Evolutionary conservation across 805 yeast genomes (phyloP).

Genomic region (Monosporozyma servazzii): DNA sequence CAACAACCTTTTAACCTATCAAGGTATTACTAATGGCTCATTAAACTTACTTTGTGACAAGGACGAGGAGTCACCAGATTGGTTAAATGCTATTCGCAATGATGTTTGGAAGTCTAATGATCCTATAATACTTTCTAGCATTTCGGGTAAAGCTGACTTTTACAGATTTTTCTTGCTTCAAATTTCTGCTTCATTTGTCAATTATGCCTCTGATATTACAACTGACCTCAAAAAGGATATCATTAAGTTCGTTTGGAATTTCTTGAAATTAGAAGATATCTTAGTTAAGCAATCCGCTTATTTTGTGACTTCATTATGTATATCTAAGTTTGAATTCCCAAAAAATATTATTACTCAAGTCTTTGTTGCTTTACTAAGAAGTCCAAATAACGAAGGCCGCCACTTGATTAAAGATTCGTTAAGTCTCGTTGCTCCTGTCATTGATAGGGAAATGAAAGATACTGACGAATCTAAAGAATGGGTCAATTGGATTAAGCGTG

Average conservation of each 20-base stretch:
- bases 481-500: conserved; percentile 93
- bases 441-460: conserved; percentile 54
- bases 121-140: conserved; percentile 36
- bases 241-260: conserved; percentile 91
- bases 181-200: conserved; percentile 65
- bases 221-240: conserved; percentile 67
- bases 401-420: conserved; percentile 78
- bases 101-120: conserved; percentile 65
- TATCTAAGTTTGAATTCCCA: conserved; percentile 82
- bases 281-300: conserved; percentile 89
- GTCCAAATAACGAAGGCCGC: conserved; percentile 79
- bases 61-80: conserved; percentile 31
- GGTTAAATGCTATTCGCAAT: conserved; percentile 57
- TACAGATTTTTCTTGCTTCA: conserved; percentile 73
- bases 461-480: conserved; percentile 48
- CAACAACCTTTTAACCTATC: conserved; percentile 56
- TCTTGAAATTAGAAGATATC: conserved; percentile 78
- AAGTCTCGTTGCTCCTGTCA: conserved; percentile 79
- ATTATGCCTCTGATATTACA: conserved; percentile 52
- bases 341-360: conserved; percentile 82
- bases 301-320: conserved; percentile 77
- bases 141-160: conserved; percentile 63
- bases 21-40: conserved; percentile 42
- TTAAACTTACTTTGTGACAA: conserved; percentile 36
- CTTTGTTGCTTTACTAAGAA: conserved; percentile 78